A percentile compares a stretch with the other conserved stretches of the same genome.
Evolutionary conservation across 305 asterid genomes (phyloP).

Genomic region (Solanum hybrid): DNA sequence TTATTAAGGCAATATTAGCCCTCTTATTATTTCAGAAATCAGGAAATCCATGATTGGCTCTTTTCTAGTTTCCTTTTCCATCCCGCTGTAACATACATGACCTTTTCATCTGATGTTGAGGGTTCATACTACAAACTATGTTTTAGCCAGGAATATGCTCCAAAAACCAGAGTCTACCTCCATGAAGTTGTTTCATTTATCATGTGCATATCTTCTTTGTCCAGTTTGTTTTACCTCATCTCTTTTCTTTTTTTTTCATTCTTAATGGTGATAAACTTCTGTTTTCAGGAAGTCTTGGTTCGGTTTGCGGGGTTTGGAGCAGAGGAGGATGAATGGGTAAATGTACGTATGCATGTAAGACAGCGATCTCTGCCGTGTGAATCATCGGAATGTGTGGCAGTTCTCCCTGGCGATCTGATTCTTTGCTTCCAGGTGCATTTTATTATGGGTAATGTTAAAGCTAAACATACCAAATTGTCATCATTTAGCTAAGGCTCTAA

Average conservation of each 20-base stretch:
- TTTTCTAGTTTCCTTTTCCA: not conserved
- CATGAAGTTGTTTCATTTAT: not conserved
- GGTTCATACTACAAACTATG: not conserved
- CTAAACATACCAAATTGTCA: not conserved
- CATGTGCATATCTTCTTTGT: not conserved
- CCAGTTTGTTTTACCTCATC: not conserved
- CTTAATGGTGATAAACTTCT: slow-evolving; percentile 9
- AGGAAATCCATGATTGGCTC: not conserved
- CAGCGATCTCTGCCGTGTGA: slow-evolving; percentile 94
- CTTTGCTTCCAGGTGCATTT: slow-evolving; percentile 86
- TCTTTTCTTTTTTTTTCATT: not conserved
- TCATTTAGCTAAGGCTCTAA: slow-evolving; percentile 14
- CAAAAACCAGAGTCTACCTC: not conserved
- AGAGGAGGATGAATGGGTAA: slow-evolving; percentile 98
- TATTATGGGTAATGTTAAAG: not conserved
- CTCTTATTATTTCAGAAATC: not conserved
- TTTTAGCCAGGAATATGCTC: not conserved
- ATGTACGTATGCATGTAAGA: slow-evolving; percentile 62
- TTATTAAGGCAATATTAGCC: not conserved
- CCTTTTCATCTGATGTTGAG: not conserved
- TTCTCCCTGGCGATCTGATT: slow-evolving; percentile 67
- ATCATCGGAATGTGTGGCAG: slow-evolving; percentile 84
- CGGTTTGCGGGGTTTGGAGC: slow-evolving; percentile 90
- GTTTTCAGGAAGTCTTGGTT: slow-evolving; percentile 77
- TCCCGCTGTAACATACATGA: not conserved